Base-by-base conservation (phyloP, 345 rosid genomes). In the Linum tenue region DNA sequence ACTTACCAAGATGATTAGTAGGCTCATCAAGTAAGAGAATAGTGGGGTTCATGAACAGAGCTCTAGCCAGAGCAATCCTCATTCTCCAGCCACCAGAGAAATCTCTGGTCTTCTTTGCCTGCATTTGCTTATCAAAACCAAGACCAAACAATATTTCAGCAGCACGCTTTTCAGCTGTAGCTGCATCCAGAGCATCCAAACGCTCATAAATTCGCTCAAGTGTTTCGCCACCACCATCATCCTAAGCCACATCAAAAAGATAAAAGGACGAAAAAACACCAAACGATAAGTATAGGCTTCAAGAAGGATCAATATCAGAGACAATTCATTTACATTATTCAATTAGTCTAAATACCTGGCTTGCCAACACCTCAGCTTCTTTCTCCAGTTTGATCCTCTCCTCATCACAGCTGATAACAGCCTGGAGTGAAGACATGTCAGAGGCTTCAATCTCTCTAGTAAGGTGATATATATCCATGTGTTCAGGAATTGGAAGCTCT, bases 71-170 rank as follows among this genome's bases (percentile, higher is more conserved):
- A 1, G 99, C 99, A 75, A 95, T 95, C 78, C 99, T 87, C 99
- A 95, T 95, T 67, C 97, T 91, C 99, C 99, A 95, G 10, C 99
- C 97, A 85, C 96, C 99, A 72, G 99, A 95, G 56, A 95, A 95
- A 72, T 95, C 99, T 55, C 81, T 75, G 0, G 99, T 83, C 69
- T 95, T 91, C 91, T 89, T 87, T 9, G 82, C 85, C 70, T 95
- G 99, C 99, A 91, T 95, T 72, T 69, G 70, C 84, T 91, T 95
- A 73, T 83, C 63, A 51, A 95, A 95, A 69, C 99, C 99, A 76
- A 95, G 97, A 70, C 99, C 99, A 80, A 64, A 86, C 62, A 95
- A 78, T 63, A 95, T 95, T 70, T 95, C 97, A 56, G 99, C 95
- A 75, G 99, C 99, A 60, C 97, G 95, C 69, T 95, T 91, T 80